Percentiles rank a stretch among this genome's conserved stretches.
These are phyloP conservation scores for Begonia peltatifolia DNA, from an alignment of 306 rosid genomes.

Conservation along the genomic window DNA sequence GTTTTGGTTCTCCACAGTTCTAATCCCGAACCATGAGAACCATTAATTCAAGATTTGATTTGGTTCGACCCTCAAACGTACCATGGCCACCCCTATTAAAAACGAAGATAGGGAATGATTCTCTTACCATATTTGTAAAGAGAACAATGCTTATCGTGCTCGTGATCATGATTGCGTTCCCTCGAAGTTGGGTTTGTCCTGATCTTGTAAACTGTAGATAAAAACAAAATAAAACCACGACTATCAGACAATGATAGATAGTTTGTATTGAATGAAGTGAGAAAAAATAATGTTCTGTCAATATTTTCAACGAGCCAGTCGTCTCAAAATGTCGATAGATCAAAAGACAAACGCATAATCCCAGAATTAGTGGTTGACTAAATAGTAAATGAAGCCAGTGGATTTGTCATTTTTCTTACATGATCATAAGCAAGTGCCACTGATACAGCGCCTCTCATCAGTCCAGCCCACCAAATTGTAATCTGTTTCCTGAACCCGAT, in stretches of 20 bases:
- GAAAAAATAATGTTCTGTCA: too few species aligned
- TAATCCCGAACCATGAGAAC: too few species aligned
- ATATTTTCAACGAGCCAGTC: too few species aligned
- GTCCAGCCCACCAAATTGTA: conserved; percentile 62
- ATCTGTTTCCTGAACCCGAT: conserved; percentile 45
- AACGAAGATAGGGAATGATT: not conserved
- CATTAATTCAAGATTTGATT: too few species aligned
- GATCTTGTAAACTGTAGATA: conserved; percentile 35
- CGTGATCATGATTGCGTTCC: conserved; percentile 46
- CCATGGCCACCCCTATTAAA: too few species aligned
- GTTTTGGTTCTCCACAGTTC: too few species aligned
- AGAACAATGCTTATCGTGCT: conserved; percentile 49
- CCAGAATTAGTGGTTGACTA: too few species aligned
- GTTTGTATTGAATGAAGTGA: too few species aligned
- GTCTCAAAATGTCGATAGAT: too few species aligned
- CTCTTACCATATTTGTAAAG: conserved; percentile 44
- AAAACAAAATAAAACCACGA: conserved; percentile 1
- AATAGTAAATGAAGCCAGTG: too few species aligned
- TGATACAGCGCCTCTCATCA: conserved; percentile 59
- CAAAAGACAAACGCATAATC: too few species aligned
- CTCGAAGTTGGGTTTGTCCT: conserved; percentile 33
- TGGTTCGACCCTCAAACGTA: not conserved
- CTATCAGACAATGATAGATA: not conserved
- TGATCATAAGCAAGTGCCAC: conserved; percentile 47
- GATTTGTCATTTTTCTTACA: conserved; percentile 15